A percentile compares a stretch with the other conserved stretches of the same genome.
These are phyloP conservation scores for Mycena belliarum DNA, from an alignment of 768 basidiomycete species.

Conservation along the genomic window DNA sequence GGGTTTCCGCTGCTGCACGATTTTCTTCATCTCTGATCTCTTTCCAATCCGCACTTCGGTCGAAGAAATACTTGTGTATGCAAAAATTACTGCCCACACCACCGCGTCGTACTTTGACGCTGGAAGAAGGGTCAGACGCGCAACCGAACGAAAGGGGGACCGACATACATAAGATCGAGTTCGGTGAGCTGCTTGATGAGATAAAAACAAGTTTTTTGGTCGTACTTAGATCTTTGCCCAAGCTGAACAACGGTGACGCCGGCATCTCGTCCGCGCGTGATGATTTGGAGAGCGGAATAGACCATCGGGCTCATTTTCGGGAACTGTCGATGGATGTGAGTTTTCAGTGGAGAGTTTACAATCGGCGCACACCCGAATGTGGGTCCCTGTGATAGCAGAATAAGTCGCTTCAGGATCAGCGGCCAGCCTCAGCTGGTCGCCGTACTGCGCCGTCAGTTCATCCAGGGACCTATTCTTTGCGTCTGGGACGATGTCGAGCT, in stretches of 20 bases:
- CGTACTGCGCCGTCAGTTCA: slow-evolving; percentile 57
- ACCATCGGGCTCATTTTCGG: slow-evolving; percentile 83
- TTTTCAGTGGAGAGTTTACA: neutral
- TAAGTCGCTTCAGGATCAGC: slow-evolving; percentile 75
- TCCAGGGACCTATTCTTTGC: slow-evolving; percentile 56
- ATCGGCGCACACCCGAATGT: slow-evolving; percentile 63
- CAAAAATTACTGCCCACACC: slow-evolving; percentile 77
- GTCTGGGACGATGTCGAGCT: slow-evolving; percentile 56
- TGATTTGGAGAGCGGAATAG: slow-evolving; percentile 79
- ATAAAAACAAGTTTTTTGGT: slow-evolving; percentile 90
- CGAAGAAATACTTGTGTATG: slow-evolving; percentile 85
- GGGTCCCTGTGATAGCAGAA: slow-evolving; percentile 81
- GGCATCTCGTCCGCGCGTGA: slow-evolving; percentile 76
- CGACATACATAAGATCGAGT: slow-evolving; percentile 70
- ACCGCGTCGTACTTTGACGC: slow-evolving; percentile 75
- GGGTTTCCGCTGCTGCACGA: slow-evolving; percentile 36
- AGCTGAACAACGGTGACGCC: slow-evolving; percentile 81
- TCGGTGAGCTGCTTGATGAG: slow-evolving; percentile 75
- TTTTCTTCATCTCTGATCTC: slow-evolving; percentile 72
- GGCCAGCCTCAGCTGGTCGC: slow-evolving; percentile 68
- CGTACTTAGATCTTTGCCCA: slow-evolving; percentile 76
- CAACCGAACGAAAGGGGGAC: neutral
- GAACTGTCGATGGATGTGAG: slow-evolving; percentile 45
- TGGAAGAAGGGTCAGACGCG: slow-evolving; percentile 28
- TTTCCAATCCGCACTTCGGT: slow-evolving; percentile 74